Base-by-base conservation (phyloP, 371 early-diverging fungal genomes). In the Sporodiniella umbellata region DNA sequence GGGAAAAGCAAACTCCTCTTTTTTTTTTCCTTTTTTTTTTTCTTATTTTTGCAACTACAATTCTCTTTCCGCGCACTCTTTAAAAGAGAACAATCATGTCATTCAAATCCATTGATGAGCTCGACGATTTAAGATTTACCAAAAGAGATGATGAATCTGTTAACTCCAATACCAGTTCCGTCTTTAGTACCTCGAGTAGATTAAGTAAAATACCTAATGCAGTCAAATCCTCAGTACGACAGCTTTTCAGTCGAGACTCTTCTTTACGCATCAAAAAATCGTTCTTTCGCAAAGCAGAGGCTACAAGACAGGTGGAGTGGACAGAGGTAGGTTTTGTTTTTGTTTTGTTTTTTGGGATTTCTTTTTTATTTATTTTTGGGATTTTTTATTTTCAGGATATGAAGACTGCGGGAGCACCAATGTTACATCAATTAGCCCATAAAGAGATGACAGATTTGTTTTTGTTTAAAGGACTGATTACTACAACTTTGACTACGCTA, bases 101-200 rank as follows among this genome's bases (percentile, higher is more conserved):
- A 11, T 33, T 35, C 21, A 44, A 18, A 47, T 40, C 53, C 15
- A 50, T 49, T 22, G 31, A 53, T 46, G 28, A 44, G 31, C 38
- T 12, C 8, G 31, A 42, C 12, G 26, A 38, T n/a, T 45, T 26
- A 1, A 43, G 21, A 37, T 19, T 14, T 18, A 45, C 12, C 6
- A 47, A 24, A 47, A 37, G 43, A 49, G 62, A 62, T 21, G 38
- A 63, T 55, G 72, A 62, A 17, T 75, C 75, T 4, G 53, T 71
- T 19, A 60, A 53, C 28, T 74, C 75, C n/a, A 66, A 43, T 22
- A 61, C 68, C 2, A 72, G 70, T 38, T 69, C 75, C 7, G 55
- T 69, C 22, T 52, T 67, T 26, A 75, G 75, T 43, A 69, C 72
- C 17, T 61, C 75, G 4, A 75, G 72, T 50, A 55, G 61, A 53